Evolutionary conservation across 1,284 basidiomycete species (phyloP).

Genomic region (Thecaphora frezii): DNA sequence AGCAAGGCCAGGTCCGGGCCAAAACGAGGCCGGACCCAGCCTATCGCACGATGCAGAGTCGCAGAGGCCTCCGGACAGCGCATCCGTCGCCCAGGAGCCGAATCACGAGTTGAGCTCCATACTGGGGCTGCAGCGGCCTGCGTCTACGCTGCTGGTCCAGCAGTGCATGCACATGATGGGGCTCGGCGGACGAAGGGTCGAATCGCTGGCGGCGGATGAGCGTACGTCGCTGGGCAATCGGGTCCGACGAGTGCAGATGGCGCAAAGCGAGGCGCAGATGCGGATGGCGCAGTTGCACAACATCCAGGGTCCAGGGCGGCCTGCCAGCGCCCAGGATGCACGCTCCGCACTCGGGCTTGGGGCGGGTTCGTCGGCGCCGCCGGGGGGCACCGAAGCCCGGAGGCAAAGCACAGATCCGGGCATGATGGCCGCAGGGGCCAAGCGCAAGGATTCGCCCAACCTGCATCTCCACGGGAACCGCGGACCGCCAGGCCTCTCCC

Average conservation of each 20-base stretch:
- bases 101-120: constrained; percentile 14
- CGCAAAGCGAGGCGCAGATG: constrained; percentile 29
- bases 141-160: constrained; percentile 14
- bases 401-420: no score
- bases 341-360: no score
- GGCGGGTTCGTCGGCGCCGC: not conserved
- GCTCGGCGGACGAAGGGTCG: constrained; percentile 15
- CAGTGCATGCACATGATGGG: constrained; percentile 39
- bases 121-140: constrained; percentile 13
- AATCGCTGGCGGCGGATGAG: constrained; percentile 7
- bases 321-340: not conserved
- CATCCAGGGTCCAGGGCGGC: constrained; percentile 8
- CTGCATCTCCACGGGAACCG: no score
- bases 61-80: no score
- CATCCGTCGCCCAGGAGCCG: not conserved
- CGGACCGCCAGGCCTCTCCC: not conserved
- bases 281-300: constrained; percentile 26
- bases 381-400: not conserved
- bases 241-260: constrained; percentile 17
- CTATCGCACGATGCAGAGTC: no score
- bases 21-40: no score
- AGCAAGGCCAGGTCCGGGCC: not conserved
- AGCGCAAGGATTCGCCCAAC: no score
- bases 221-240: constrained; percentile 14
- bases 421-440: no score